Evolutionary conservation across 2,329 filamentous ascomycete genomes (phyloP).

Genomic region (Oidium heveae): DNA sequence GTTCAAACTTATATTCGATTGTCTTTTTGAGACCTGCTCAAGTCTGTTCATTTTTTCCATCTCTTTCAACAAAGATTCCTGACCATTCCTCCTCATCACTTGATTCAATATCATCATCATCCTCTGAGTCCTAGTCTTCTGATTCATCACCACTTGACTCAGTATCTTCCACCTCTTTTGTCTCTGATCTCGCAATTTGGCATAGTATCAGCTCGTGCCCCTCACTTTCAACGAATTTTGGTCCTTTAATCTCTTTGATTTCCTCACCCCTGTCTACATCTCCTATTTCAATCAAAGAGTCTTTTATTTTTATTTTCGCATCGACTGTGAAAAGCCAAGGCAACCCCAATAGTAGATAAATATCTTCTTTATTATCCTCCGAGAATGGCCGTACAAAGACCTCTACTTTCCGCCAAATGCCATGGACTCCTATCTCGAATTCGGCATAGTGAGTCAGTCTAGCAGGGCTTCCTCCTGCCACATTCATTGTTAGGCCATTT

Average conservation of each 20-base stretch:
- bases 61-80: too few species aligned
- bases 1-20: too few species aligned
- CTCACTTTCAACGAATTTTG: background rate
- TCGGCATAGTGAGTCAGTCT: background rate
- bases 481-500: background rate
- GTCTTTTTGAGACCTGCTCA: too few species aligned
- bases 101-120: background rate
- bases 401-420: background rate
- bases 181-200: background rate
- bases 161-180: background rate
- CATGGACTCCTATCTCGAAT: background rate
- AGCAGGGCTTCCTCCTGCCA: background rate
- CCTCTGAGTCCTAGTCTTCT: background rate
- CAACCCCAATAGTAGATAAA: background rate
- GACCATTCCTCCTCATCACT: too few species aligned
- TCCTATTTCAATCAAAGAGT: background rate
- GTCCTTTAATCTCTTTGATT: background rate
- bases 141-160: background rate
- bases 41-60: background rate
- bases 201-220: background rate
- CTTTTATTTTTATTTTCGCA: background rate
- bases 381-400: background rate
- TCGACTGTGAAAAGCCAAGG: background rate
- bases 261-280: background rate
- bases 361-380: background rate